Conservation (phyloP, 2,329 filamentous ascomycete species). For the Didymella sp. region DNA sequence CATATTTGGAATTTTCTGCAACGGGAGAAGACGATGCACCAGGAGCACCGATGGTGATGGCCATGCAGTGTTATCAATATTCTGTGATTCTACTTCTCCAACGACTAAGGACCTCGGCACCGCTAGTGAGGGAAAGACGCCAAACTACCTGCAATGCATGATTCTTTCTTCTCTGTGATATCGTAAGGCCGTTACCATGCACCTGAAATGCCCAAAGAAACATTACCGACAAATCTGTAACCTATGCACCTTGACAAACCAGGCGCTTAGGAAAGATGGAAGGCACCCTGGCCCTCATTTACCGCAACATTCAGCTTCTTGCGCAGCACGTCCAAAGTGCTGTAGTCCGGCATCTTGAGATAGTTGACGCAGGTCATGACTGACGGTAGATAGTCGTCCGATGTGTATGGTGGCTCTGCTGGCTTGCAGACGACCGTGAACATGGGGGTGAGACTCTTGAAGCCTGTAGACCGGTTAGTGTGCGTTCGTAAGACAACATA, state of each 20-base stretch:
- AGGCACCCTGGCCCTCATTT: constrained; percentile 94
- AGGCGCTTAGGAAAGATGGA: constrained; percentile 80
- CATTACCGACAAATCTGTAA: constrained; percentile 13
- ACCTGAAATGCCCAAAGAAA: constrained; percentile 19
- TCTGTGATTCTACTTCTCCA: background rate
- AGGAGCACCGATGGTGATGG: no score
- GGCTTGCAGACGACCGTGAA: constrained; percentile 99
- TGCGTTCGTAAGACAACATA: background rate
- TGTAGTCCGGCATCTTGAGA: constrained; percentile 96
- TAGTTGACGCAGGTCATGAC: constrained; percentile 99
- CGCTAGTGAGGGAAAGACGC: background rate
- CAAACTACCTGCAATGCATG: constrained; percentile 16
- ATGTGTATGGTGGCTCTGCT: constrained; percentile 90
- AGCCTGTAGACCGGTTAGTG: constrained; percentile 65
- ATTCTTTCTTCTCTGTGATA: constrained; percentile 4
- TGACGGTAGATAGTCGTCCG: constrained; percentile 97
- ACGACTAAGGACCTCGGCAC: background rate
- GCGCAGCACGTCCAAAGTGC: constrained; percentile 74
- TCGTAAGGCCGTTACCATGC: constrained; percentile 19
- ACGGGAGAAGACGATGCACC: no score
- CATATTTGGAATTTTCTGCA: no score
- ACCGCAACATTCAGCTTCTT: constrained; percentile 84
- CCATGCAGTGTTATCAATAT: background rate
- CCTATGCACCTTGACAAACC: constrained; percentile 10
- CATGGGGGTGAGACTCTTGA: constrained; percentile 96